phyloP scores from a whole-genome alignment of 2,329 filamentous ascomycete species.

The Chaetomiaceae sp. region DNA sequence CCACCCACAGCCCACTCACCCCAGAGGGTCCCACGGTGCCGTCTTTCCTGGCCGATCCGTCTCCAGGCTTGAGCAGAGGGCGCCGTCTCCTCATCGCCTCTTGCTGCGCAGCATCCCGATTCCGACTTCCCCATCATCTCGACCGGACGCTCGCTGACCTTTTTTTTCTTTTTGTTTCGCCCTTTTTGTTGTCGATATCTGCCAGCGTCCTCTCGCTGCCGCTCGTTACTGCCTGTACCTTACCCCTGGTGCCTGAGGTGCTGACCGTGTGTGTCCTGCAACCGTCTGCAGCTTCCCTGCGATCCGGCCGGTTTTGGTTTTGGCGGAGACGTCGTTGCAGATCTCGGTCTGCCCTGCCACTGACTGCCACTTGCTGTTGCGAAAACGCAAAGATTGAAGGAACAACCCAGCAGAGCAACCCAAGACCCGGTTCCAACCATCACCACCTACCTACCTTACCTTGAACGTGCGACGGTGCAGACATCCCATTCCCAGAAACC shows the following conservation, averaged over 20 bases:
- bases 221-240: conserved; percentile 14
- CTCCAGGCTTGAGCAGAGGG: conserved; percentile 12
- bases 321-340: background rate
- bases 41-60: conserved; percentile 18
- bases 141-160: conserved; percentile 19
- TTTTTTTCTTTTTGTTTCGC: conserved; percentile 6
- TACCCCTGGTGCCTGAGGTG: background rate
- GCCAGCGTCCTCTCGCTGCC: conserved; percentile 15
- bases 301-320: background rate
- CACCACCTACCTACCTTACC: conserved; percentile 2
- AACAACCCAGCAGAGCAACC: conserved; percentile 3
- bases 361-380: background rate
- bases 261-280: background rate
- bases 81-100: background rate
- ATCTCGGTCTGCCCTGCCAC: background rate
- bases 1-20: conserved; percentile 13
- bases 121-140: conserved; percentile 14
- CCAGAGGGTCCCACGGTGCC: conserved; percentile 2
- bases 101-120: conserved; percentile 10
- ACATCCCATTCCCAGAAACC: background rate
- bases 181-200: background rate
- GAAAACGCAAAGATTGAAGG: background rate
- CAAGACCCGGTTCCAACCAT: background rate
- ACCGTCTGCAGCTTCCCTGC: conserved; percentile 14
- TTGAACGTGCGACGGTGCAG: conserved; percentile 1